These are phyloP conservation scores for Salix dunnii DNA, from an alignment of 345 rosid genomes.

Conservation along the genomic window DNA sequence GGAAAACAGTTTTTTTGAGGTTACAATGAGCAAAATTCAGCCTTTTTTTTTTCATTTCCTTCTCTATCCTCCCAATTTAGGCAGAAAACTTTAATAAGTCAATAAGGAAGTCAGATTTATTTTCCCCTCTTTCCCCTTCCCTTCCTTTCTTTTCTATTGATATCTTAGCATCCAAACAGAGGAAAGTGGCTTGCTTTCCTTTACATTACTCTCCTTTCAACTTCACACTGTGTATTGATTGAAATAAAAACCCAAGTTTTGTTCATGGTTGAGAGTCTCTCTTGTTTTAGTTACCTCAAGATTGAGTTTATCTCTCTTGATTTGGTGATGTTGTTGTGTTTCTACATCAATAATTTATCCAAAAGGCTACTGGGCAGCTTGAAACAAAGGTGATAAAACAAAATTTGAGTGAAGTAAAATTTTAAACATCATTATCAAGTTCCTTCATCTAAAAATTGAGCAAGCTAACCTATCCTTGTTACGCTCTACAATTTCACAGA, in stretches of 20 bases:
- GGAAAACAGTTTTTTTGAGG: too few relatives aligned
- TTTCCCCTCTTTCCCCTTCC: too few relatives aligned
- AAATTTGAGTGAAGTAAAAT: neutral
- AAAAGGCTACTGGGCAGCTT: neutral
- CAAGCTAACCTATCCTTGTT: constrained; percentile 59
- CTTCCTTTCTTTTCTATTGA: too few relatives aligned
- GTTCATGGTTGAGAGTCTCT: neutral
- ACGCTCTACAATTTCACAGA: constrained; percentile 70
- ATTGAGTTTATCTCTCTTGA: neutral
- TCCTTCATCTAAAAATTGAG: neutral
- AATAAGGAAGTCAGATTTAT: too few relatives aligned
- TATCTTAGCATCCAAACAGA: too few relatives aligned
- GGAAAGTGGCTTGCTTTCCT: too few relatives aligned
- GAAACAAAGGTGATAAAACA: neutral
- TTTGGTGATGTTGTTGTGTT: neutral
- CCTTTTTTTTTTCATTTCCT: too few relatives aligned
- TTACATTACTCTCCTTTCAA: too few relatives aligned
- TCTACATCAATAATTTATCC: neutral
- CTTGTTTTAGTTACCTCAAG: neutral
- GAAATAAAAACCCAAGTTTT: neutral
- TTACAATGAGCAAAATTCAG: too few relatives aligned
- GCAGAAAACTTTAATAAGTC: too few relatives aligned
- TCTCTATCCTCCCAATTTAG: too few relatives aligned
- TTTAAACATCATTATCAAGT: neutral
- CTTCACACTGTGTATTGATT: too few relatives aligned